Base-by-base conservation (phyloP, 352 stramenopile genomes). In the Phytophthora pistaciae region DNA sequence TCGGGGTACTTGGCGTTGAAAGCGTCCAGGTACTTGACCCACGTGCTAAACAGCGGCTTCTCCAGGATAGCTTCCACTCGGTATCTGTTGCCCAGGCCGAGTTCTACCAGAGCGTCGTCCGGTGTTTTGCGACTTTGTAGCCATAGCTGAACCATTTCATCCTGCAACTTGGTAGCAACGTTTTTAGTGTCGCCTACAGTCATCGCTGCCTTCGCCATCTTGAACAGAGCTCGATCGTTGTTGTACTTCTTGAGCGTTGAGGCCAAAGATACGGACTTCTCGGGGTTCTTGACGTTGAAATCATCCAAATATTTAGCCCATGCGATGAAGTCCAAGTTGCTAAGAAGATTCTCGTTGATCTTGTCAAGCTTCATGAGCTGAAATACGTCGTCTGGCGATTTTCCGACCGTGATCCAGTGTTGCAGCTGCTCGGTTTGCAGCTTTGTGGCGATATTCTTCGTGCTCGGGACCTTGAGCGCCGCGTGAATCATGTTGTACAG, bases 401-500 rank as follows among this genome's bases (percentile, higher is more conserved):
- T 53, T 10, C 49, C n/a, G 1, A 10, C n/a, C 3, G 8, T 23
- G 3, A 52, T 10, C 36, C 49, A 60, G 9, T 67, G 49, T 14
- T 60, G 9, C 0, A 67, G 25, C 20, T 60, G 33, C 5, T 66
- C 18, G 9, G 16, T 0, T 66, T 54, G 20, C 21, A 66, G 10
- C 27, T 33, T 40, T 2, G 9, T 66, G 5, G 31, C 49, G 6
- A 67, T 5, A 1, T 9, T 20, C 31, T 55, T 27, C 10, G 11
- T 59, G 4, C 9, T 21, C 8, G 49, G 7, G 18, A 18, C 13
- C 4, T 11, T 60, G 21, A 60, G 46, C 8, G 33, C 60, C 14
- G 2, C 18, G 40, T 59, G 16, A n/a, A 59, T 49, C 60, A 66
- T 25, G 14, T 25, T 38, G 20, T 23, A 56, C 31, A 66, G 60